Evolutionary conservation across 176 grass and related monocot genomes (phyloP), one percentile per base, ranked within the genome.

Genomic region (Phoenix dactylifera): DNA sequence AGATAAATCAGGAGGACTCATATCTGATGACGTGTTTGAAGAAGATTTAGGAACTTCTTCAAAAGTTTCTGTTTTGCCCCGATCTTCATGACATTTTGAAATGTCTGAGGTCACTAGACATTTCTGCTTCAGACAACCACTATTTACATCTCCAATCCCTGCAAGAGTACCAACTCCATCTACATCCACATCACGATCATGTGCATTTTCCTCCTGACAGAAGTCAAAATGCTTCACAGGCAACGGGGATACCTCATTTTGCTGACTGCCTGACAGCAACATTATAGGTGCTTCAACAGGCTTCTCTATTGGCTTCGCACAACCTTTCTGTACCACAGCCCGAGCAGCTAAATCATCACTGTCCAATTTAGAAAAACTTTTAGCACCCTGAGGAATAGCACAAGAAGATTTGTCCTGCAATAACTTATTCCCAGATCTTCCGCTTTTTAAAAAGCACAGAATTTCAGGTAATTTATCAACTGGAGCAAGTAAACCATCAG

Each of bases 191-290:
- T 18, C 50, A 60, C 30, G 26, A 55, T 66, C 71, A 59, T 52
- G 58, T 74, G 70, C 65, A 70, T 25, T 67, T 50, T 86, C 92
- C 63, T 91, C 92, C 72, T 82, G 75, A 72, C 77, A 86, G 64
- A 97, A 97, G 22, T 97, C 84, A 10, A 97, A 74, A 55, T 91
- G 86, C 58, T 85, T 97, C 68, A 97, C 92, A 52, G 80, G 92
- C 62, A 91, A 76, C 3, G 83, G 92, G 32, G 92, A 97, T 22
- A 23, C 64, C 22, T 63, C 58, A 52, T 70, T 72, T 74, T 63
- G 54, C 55, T 85, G 66, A 62, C 15, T 50, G 49, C 54, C 72
- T 58, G 26, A 44, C 28, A 32, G 23, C 16, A 56, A 26, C 24
- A 58, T 57, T 49, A 73, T 73, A 68, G 51, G 30, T 65, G 71